Evolutionary conservation across 306 rosid genomes (phyloP).

Genomic region (Ceratonia siliqua): DNA sequence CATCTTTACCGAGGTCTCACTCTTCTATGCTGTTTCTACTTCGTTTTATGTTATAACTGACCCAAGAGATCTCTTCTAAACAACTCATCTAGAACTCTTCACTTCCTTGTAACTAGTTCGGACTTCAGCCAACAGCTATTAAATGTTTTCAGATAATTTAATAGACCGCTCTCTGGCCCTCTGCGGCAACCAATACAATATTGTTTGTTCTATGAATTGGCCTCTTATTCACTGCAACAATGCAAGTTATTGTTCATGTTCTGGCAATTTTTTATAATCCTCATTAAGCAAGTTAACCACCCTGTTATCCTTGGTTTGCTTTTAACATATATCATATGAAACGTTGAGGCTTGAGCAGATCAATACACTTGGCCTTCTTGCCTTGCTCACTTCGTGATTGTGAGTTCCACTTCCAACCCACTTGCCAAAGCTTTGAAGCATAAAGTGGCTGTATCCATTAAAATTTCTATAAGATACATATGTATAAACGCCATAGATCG

Average conservation of each 20-base stretch:
- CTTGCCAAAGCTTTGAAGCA: background rate
- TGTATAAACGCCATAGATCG: background rate
- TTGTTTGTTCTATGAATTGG: background rate
- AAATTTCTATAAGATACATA: background rate
- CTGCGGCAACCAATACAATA: too few relatives aligned
- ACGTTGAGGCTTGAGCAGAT: background rate
- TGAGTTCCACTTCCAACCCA: background rate
- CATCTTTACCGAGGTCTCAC: background rate
- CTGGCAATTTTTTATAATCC: too few relatives aligned
- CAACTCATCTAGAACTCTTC: too few relatives aligned
- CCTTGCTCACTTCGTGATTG: background rate
- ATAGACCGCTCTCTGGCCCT: too few relatives aligned
- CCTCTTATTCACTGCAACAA: background rate
- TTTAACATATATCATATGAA: background rate
- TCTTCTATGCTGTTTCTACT: too few relatives aligned
- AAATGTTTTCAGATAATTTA: too few relatives aligned
- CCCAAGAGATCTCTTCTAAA: background rate
- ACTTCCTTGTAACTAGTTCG: too few relatives aligned
- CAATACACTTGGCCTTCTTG: background rate
- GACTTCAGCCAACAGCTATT: too few relatives aligned
- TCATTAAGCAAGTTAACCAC: too few relatives aligned
- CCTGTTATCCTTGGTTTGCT: too few relatives aligned
- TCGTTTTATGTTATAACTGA: too few relatives aligned
- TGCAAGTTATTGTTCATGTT: background rate
- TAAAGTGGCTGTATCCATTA: background rate